A percentile compares a stretch with the other conserved stretches of the same genome.
phyloP scores from a whole-genome alignment of 805 yeast species.

The Kodamaea neixiangensis region DNA sequence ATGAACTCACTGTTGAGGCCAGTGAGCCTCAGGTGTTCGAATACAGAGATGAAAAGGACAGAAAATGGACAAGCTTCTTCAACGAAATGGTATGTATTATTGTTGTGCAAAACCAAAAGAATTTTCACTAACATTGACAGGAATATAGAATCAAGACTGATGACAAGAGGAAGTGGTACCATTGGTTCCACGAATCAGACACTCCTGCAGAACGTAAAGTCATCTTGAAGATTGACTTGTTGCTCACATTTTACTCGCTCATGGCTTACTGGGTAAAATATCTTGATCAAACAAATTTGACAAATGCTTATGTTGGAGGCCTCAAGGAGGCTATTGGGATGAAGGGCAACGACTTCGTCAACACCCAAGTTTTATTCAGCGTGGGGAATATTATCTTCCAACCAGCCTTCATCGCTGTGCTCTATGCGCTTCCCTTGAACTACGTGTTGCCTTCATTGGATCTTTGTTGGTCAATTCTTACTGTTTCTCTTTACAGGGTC shows the following conservation, averaged over 20 bases:
- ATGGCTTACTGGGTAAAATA: constrained; percentile 66
- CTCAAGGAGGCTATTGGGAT: constrained; percentile 57
- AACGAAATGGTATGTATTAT: constrained; percentile 40
- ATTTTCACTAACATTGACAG: constrained; percentile 22
- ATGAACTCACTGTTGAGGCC: not conserved
- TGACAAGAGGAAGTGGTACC: constrained; percentile 46
- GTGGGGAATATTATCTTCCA: constrained; percentile 64
- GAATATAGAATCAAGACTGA: constrained; percentile 52
- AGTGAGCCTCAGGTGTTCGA: constrained; percentile 23
- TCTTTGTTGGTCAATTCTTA: constrained; percentile 66
- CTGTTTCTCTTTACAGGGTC: constrained; percentile 55
- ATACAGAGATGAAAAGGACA: constrained; percentile 53
- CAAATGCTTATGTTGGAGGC: constrained; percentile 68
- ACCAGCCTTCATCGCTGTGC: constrained; percentile 59
- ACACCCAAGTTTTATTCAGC: constrained; percentile 58
- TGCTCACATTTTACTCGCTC: constrained; percentile 35
- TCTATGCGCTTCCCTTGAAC: constrained; percentile 58
- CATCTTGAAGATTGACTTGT: constrained; percentile 33
- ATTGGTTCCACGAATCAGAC: constrained; percentile 55
- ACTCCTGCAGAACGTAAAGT: constrained; percentile 39
- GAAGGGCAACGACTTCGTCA: constrained; percentile 62
- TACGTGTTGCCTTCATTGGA: constrained; percentile 57
- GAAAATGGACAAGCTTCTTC: constrained; percentile 52
- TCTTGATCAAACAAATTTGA: constrained; percentile 59
- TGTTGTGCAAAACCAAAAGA: not conserved